Base-by-base conservation (phyloP, 2,329 filamentous ascomycete species). In the Ophiognomonia clavigignenti-juglandacearum region DNA sequence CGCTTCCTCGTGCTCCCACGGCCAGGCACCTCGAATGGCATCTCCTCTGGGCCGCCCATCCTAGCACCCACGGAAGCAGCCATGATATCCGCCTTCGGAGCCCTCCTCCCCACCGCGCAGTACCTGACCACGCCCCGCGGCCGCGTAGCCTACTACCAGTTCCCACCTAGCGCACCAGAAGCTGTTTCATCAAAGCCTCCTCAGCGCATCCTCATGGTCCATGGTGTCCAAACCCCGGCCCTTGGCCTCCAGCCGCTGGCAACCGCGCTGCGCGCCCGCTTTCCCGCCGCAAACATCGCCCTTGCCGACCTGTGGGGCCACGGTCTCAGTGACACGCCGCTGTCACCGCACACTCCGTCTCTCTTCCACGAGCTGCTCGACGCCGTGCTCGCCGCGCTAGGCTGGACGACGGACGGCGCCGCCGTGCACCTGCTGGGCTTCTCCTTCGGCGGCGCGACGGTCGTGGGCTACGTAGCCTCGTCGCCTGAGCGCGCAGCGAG, bases 271-370 rank as follows among this genome's bases (percentile, higher is more conserved):
- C 59, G 62, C 1, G 29, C 57, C 0, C 53, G 52, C 0, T 69
- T 66, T 38, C 66, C 72, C 0, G 22, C 53, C 0, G 57, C 71
- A 0, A 61, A 71, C 10, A 61, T 70, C 26, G 68, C 72, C 0
- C 58, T 75, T 1, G 16, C 75, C 13, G 75, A 79, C 46, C 65
- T 72, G 10, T 78, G 72, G 73, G 75, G 75, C 24, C 76, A 79
- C 42, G 75, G 75, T 0, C 57, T 79, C n/a, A 69, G 62, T 23
- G 69, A 71, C 6, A 77, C 74, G 0, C 75, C 75, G 0, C 3
- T 71, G 1, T 24, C 56, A 0, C 54, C 74, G 0, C 73, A 78
- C 43, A 61, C 60, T 0, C 52, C 68, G 0, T 32, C 45, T 0
- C 50, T 77, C 1, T 78, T 79, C 47, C 68, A 73, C 38, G 14